Evolutionary conservation across 176 grass and related monocot species (phyloP).

Genomic region (Oryza australiensis): DNA sequence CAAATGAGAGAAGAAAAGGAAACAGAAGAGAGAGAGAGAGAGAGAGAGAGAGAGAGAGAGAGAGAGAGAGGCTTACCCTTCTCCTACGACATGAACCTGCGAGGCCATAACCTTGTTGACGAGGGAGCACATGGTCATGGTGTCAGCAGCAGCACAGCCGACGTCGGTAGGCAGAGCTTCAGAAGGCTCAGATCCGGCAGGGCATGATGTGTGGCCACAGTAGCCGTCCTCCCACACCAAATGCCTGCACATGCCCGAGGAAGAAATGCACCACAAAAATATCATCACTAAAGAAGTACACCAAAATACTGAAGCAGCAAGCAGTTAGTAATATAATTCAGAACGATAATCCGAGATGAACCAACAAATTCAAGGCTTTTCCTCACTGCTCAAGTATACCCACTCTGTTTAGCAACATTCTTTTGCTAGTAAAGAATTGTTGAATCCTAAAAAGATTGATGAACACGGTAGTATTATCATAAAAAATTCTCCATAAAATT

Average conservation of each 20-base stretch:
- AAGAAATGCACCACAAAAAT: not conserved
- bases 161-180: conserved; percentile 23
- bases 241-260: conserved; percentile 55
- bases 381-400: not conserved
- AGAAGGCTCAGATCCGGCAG: conserved; percentile 52
- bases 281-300: not conserved
- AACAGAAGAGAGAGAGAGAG: too few species aligned
- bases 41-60: too few species aligned
- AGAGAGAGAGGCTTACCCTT: conserved; percentile 58
- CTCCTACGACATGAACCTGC: conserved; percentile 66
- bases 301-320: not conserved
- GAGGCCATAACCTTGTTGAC: conserved; percentile 67
- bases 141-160: conserved; percentile 47
- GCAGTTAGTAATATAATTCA: too few species aligned
- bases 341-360: not conserved
- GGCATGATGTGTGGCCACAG: conserved; percentile 59
- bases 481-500: not conserved
- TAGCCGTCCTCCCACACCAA: conserved; percentile 88
- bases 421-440: not conserved
- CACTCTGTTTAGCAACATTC: not conserved
- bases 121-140: conserved; percentile 47
- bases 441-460: not conserved
- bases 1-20: not conserved
- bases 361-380: not conserved
- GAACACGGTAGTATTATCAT: not conserved